Evolutionary conservation across 2,329 filamentous ascomycete genomes (phyloP).

Genomic region (Gnomoniopsis sp.): DNA sequence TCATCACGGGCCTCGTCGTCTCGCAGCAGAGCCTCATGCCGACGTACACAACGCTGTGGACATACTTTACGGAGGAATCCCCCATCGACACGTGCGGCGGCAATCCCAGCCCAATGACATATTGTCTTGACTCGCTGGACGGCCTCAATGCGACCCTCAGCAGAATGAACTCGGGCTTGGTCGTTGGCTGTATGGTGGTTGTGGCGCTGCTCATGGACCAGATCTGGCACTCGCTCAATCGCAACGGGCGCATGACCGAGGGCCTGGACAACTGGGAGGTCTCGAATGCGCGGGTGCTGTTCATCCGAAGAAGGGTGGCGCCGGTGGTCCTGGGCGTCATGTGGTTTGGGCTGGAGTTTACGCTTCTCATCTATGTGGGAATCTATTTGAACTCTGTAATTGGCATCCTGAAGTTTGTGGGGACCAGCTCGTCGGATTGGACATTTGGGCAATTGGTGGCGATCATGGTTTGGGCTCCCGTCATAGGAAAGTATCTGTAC

Average conservation of each 20-base stretch:
- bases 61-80: constrained; percentile 15
- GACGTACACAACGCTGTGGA: constrained; percentile 16
- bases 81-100: constrained; percentile 19
- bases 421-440: constrained; percentile 18
- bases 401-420: constrained; percentile 13
- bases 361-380: constrained; percentile 15
- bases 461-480: constrained; percentile 24
- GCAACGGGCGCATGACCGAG: not conserved
- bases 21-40: constrained; percentile 17
- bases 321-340: not conserved
- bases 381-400: constrained; percentile 18
- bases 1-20: constrained; percentile 16
- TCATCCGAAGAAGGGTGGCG: constrained; percentile 9
- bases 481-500: constrained; percentile 17
- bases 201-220: constrained; percentile 11
- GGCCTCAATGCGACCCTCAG: not conserved
- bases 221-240: constrained; percentile 4
- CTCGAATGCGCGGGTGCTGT: not conserved
- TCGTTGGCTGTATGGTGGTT: constrained; percentile 8
- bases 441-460: constrained; percentile 26
- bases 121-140: constrained; percentile 9
- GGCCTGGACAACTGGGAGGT: constrained; percentile 9
- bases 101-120: constrained; percentile 20
- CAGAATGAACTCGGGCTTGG: constrained; percentile 9
- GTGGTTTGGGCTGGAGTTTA: constrained; percentile 15